Evolutionary conservation across 768 basidiomycete genomes (phyloP).

Genomic region (Clavulina sp.): DNA sequence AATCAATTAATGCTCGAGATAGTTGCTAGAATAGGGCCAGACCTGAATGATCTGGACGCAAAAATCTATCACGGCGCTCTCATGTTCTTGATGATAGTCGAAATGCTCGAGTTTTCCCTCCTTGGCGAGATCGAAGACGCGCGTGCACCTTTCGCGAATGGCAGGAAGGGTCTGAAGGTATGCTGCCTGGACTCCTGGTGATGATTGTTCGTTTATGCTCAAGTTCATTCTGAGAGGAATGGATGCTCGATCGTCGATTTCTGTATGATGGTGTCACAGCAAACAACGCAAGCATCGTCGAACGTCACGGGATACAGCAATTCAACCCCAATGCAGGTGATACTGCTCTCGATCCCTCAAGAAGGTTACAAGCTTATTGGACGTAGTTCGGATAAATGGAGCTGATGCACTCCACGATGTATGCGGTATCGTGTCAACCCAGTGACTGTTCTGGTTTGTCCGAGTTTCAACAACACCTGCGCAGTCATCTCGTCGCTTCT

Average conservation of each 20-base stretch:
- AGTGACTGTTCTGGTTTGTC: no score
- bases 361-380: no score
- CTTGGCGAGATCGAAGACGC: constrained; percentile 63
- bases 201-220: neutral
- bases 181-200: constrained; percentile 13
- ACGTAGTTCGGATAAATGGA: no score
- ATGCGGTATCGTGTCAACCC: no score
- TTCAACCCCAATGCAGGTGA: neutral
- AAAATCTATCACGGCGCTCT: constrained; percentile 49
- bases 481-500: no score
- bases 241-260: neutral
- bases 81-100: constrained; percentile 63
- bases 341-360: no score
- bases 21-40: neutral
- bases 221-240: neutral
- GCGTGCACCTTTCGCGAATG: constrained; percentile 71
- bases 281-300: neutral
- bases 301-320: neutral
- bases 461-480: no score
- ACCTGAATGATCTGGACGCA: constrained; percentile 63
- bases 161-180: constrained; percentile 77
- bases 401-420: no score
- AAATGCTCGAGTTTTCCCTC: constrained; percentile 68
- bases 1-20: no score
- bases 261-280: no score